Evolutionary conservation across 169 alveolate genomes (phyloP).

Genomic region (Plasmodium falciparum): DNA sequence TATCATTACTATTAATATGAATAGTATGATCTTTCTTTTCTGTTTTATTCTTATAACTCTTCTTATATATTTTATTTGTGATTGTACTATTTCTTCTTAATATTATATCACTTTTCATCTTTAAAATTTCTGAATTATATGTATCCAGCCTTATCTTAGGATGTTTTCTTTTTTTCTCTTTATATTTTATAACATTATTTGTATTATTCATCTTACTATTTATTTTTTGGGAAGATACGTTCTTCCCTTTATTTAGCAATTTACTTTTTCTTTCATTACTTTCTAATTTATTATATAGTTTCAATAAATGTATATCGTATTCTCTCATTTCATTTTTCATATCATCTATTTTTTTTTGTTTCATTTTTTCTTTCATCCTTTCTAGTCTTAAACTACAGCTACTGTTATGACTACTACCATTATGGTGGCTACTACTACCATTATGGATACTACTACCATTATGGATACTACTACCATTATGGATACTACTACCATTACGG

Average conservation of each 20-base stretch:
- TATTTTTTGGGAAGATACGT: not conserved
- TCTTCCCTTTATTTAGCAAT: not conserved
- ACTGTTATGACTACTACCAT: conserved; percentile 1
- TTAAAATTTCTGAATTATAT: conserved; percentile 38
- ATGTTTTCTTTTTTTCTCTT: conserved; percentile 20
- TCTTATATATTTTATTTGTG: conserved; percentile 18
- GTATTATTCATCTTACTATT: not conserved
- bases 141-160: not conserved
- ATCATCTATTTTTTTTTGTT: conserved; percentile 26
- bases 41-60: not conserved
- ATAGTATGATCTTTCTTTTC: not conserved
- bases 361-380: conserved; percentile 7
- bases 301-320: conserved; percentile 45
- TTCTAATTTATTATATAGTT: conserved; percentile 54
- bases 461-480: not conserved
- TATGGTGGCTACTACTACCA: not conserved
- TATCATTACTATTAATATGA: no score
- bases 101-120: conserved; percentile 23
- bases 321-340: conserved; percentile 50
- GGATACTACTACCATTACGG: not conserved
- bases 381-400: not conserved
- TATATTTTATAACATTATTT: not conserved
- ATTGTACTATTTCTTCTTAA: conserved; percentile 21
- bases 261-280: conserved; percentile 29
- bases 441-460: not conserved